These are phyloP conservation scores for Flaveria ramosissima DNA, from an alignment of 129 eudicot genomes.

Conservation along the genomic window DNA sequence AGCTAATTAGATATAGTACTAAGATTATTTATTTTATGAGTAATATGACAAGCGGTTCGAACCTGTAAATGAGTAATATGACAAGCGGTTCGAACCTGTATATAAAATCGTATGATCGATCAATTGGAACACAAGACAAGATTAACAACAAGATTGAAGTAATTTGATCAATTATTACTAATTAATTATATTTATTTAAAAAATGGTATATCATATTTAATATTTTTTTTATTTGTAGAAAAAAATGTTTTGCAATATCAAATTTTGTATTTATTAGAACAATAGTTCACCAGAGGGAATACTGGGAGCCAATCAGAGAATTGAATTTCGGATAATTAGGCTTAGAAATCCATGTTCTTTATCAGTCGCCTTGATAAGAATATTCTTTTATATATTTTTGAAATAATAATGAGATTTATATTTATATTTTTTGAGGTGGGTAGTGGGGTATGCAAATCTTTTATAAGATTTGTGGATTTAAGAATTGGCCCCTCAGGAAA, in stretches of 20 bases:
- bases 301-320: conserved; percentile 30
- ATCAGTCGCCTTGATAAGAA: not conserved
- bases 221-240: too few relatives aligned
- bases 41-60: not conserved
- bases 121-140: too few relatives aligned
- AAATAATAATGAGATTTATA: not conserved
- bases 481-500: not conserved
- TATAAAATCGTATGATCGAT: too few relatives aligned
- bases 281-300: conserved; percentile 13
- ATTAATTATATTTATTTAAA: too few relatives aligned
- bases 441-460: conserved; percentile 28
- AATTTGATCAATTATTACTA: too few relatives aligned
- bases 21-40: not conserved
- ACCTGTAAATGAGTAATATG: not conserved
- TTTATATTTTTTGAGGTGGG: not conserved
- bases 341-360: conserved; percentile 21
- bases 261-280: not conserved
- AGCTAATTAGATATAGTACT: not conserved
- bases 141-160: too few relatives aligned
- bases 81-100: not conserved
- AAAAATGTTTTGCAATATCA: not conserved
- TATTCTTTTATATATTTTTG: not conserved
- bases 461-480: conserved; percentile 29
- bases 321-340: conserved; percentile 28
- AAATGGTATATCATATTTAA: too few relatives aligned